Evolutionary conservation across 306 rosid genomes (phyloP).

Genomic region (Cucurbita argyrosperma): DNA sequence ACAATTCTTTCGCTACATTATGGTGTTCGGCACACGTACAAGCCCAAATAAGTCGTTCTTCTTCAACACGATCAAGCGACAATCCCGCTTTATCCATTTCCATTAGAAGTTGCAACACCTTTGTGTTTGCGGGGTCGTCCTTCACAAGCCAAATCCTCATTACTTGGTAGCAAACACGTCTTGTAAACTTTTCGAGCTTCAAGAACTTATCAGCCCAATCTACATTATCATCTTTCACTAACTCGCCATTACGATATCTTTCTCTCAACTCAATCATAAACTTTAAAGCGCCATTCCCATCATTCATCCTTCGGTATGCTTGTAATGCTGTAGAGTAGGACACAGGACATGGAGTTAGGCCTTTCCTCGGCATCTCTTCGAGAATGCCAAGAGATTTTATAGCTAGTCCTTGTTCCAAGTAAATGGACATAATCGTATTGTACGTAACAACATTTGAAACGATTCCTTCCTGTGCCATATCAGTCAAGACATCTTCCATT

Average conservation of each 20-base stretch:
- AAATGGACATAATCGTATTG: conserved; percentile 66
- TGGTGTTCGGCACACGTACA: conserved; percentile 79
- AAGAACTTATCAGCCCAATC: conserved; percentile 58
- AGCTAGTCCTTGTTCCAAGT: conserved; percentile 46
- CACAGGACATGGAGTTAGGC: conserved; percentile 49
- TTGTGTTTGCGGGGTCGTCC: conserved; percentile 26
- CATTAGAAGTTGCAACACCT: conserved; percentile 46
- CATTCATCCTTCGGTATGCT: conserved; percentile 73
- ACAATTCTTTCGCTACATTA: conserved; percentile 63
- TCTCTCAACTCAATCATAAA: conserved; percentile 57
- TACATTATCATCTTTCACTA: conserved; percentile 35
- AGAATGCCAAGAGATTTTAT: conserved; percentile 47
- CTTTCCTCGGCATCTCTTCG: conserved; percentile 48
- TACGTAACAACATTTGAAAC: conserved; percentile 59
- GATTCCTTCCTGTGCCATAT: conserved; percentile 57
- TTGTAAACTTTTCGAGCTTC: conserved; percentile 57
- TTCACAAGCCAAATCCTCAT: conserved; percentile 81
- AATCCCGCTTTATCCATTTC: conserved; percentile 62
- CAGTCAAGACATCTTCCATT: conserved; percentile 43
- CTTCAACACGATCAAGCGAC: conserved; percentile 39
- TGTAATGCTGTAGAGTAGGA: conserved; percentile 63
- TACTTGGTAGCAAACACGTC: conserved; percentile 80
- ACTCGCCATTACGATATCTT: conserved; percentile 45
- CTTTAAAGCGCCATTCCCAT: conserved; percentile 59
- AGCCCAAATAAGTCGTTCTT: conserved; percentile 77